Evolutionary conservation across 2,329 filamentous ascomycete genomes (phyloP).

Genomic region (Ascochyta viciae-villosae): DNA sequence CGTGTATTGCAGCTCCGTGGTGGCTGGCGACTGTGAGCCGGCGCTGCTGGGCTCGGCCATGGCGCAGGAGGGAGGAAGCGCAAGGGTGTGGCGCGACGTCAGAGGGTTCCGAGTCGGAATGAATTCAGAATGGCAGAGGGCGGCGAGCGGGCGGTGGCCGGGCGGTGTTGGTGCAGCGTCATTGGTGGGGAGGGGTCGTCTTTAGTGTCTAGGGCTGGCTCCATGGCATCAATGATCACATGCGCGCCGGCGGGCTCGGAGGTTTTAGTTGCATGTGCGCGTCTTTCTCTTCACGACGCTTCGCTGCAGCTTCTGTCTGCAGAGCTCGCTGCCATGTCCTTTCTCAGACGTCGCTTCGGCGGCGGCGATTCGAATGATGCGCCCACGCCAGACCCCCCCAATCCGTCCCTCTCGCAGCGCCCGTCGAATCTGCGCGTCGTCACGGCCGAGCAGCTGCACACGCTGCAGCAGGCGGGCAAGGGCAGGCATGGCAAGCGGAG

Average conservation of each 20-base stretch:
- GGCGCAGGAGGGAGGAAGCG: background rate
- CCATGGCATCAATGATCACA: background rate
- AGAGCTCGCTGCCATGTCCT: constrained; percentile 39
- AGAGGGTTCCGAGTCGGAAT: constrained; percentile 13
- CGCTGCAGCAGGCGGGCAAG: constrained; percentile 50
- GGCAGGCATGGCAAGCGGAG: constrained; percentile 67
- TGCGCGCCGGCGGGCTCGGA: constrained; percentile 7
- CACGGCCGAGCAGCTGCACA: constrained; percentile 59
- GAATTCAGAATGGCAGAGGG: background rate
- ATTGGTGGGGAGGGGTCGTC: background rate
- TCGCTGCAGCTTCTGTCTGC: too few species aligned
- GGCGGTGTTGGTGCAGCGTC: background rate
- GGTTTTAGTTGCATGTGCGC: background rate
- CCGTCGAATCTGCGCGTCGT: constrained; percentile 59
- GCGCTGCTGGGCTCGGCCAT: constrained; percentile 11
- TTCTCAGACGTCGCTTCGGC: constrained; percentile 48
- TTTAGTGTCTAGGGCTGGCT: background rate
- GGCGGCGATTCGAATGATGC: constrained; percentile 35
- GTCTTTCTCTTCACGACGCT: too few species aligned
- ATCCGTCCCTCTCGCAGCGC: constrained; percentile 26
- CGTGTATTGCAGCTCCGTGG: constrained; percentile 58
- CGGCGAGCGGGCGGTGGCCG: constrained; percentile 1
- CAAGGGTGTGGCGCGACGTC: background rate
- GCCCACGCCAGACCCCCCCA: constrained; percentile 17
- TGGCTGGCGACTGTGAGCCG: background rate